A percentile compares a stretch with the other conserved stretches of the same genome.
Evolutionary conservation across 768 basidiomycete genomes (phyloP).

Genomic region (Russula sp.): DNA sequence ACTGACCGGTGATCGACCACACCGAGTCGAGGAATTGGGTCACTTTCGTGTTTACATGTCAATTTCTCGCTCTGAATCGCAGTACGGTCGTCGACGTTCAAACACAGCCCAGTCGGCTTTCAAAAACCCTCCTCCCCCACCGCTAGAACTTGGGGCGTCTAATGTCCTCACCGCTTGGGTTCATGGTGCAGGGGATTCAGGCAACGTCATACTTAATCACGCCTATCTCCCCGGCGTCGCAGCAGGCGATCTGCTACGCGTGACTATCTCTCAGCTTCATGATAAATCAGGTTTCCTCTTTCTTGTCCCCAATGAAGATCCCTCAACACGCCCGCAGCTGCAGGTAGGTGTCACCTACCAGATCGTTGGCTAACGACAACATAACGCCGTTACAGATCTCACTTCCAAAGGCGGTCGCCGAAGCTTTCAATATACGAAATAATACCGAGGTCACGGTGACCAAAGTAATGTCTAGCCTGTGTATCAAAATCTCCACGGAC

Average conservation of each 20-base stretch:
- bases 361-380: background rate
- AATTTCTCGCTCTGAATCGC: conserved; percentile 59
- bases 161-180: conserved; percentile 69
- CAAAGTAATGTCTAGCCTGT: conserved; percentile 43
- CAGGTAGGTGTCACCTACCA: conserved; percentile 40
- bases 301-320: conserved; percentile 60
- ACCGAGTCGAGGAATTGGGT: too few species aligned
- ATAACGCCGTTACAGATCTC: conserved; percentile 49
- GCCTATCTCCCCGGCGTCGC: conserved; percentile 71
- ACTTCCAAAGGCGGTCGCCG: conserved; percentile 64
- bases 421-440: conserved; percentile 63
- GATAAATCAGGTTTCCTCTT: conserved; percentile 51
- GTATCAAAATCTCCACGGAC: background rate
- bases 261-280: conserved; percentile 40
- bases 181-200: conserved; percentile 57
- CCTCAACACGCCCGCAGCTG: conserved; percentile 51
- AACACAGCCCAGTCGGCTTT: conserved; percentile 68
- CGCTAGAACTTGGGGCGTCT: conserved; percentile 56
- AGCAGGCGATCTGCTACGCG: conserved; percentile 67
- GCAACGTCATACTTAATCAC: conserved; percentile 62
- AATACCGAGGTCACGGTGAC: conserved; percentile 65
- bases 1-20: too few species aligned
- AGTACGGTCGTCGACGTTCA: conserved; percentile 58
- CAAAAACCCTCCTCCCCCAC: conserved; percentile 38
- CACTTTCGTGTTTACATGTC: conserved; percentile 37